Evolutionary conservation across 2,329 filamentous ascomycete species (phyloP), one percentile per base, ranked within the genome.

Genomic region (Fusarium secorum): DNA sequence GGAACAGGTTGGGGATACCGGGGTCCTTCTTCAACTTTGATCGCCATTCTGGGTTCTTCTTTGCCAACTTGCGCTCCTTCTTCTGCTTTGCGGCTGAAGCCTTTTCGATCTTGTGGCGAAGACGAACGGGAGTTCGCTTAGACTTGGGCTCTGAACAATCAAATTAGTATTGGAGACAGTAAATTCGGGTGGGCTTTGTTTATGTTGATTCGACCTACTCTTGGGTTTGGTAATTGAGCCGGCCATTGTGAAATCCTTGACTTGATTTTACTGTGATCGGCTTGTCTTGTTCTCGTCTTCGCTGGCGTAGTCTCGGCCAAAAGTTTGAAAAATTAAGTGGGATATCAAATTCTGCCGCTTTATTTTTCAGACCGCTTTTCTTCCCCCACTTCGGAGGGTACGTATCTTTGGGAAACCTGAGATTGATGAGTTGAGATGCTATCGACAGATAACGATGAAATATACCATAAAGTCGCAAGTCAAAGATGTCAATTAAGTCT

Each of bases 41-140:
- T 75, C 93, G 90, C 94, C 96, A 98, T 93, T 97, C 90, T 36
- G 96, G 95, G 81, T 98, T 97, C 89, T 97, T 94, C 85, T 97
- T 98, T 60, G 92, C 94, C 61, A 90, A 86, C 86, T 97, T 98
- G 79, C 90, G 91, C 68, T 90, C 85, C 83, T 99, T 99, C 79
- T 91, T 90, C 83, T 97, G 94, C 86, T 99, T 99, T 69, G 93
- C 91, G 44, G 89, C 89, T 57, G 95, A 93, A 26, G 93, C 91
- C 84, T 99, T 99, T 80, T 97, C 89, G 82, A 99, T 98, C 84
- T 97, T 98, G 85, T 98, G 91, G 73, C 95, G 91, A 78, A 99
- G 88, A 66, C 96, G 94, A 78, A 95, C 93, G 46, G 95, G 90
- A 74, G 89, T 90, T 82, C 96, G 92, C 89, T 99, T 99, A 60